Conservation (phyloP, 148 eudicot genomes). For the Silene latifolia region DNA sequence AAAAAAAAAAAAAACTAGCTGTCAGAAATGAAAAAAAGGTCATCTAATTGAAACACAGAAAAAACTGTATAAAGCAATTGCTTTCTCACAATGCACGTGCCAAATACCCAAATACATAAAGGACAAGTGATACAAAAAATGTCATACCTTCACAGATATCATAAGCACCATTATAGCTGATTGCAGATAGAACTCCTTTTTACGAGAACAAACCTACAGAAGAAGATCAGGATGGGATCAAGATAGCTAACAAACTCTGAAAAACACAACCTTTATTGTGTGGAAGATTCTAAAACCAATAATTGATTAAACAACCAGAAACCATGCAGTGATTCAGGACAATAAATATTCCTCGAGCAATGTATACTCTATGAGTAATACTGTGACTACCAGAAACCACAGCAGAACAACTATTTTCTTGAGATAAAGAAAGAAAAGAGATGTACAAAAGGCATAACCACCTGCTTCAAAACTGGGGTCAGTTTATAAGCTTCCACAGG, state of each 20-base stretch:
- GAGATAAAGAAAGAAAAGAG: background rate
- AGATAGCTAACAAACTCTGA: background rate
- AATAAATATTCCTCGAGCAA: background rate
- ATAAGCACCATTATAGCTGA: conserved; percentile 57
- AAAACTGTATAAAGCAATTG: background rate
- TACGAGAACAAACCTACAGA: conserved; percentile 38
- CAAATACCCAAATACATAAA: background rate
- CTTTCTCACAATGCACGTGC: background rate
- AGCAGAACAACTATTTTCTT: background rate
- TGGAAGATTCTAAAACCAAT: background rate
- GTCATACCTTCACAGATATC: conserved; percentile 54
- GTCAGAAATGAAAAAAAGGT: background rate
- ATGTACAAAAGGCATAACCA: conserved; percentile 7
- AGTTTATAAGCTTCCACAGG: conserved; percentile 25
- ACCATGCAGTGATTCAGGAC: background rate
- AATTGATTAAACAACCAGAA: background rate
- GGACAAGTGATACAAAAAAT: background rate
- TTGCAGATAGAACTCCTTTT: conserved; percentile 28
- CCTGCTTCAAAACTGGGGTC: conserved; percentile 31
- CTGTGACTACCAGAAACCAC: conserved; percentile 8
- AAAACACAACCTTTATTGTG: background rate
- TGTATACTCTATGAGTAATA: background rate
- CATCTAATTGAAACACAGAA: background rate
- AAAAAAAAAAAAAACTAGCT: background rate
- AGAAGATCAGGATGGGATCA: conserved; percentile 6